Evolutionary conservation across 306 rosid species (phyloP).

Genomic region (Macrotyloma uniflorum): DNA sequence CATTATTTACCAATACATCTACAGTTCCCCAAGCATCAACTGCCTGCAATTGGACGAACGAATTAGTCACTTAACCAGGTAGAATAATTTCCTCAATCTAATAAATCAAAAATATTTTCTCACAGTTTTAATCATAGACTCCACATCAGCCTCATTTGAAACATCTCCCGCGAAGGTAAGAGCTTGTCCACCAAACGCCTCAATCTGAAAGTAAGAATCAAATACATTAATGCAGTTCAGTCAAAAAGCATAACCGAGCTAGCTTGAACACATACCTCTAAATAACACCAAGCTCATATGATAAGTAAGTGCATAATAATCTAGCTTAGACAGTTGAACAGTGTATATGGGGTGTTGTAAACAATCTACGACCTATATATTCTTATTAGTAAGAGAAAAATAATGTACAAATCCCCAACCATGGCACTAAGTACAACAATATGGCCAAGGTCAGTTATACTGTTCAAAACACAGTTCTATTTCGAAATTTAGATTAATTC

Average conservation of each 20-base stretch:
- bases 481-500: too few relatives aligned
- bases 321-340: too few relatives aligned
- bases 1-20: conserved; percentile 75
- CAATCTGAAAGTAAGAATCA: conserved; percentile 52
- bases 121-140: conserved; percentile 78
- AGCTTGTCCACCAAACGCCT: conserved; percentile 79
- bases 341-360: too few relatives aligned
- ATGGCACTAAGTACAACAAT: too few relatives aligned
- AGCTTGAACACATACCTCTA: background rate
- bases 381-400: too few relatives aligned
- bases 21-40: conserved; percentile 92
- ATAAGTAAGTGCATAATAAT: too few relatives aligned
- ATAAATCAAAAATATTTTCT: conserved; percentile 35
- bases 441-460: too few relatives aligned
- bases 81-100: conserved; percentile 7
- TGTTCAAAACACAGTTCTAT: too few relatives aligned
- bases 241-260: background rate
- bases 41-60: conserved; percentile 52
- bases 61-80: conserved; percentile 27
- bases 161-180: conserved; percentile 77
- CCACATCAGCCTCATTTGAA: conserved; percentile 80
- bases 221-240: conserved; percentile 8
- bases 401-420: too few relatives aligned
- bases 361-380: too few relatives aligned
- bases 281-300: background rate